Evolutionary conservation across 2,329 filamentous ascomycete genomes (phyloP).

Genomic region (Didymella glomerata): DNA sequence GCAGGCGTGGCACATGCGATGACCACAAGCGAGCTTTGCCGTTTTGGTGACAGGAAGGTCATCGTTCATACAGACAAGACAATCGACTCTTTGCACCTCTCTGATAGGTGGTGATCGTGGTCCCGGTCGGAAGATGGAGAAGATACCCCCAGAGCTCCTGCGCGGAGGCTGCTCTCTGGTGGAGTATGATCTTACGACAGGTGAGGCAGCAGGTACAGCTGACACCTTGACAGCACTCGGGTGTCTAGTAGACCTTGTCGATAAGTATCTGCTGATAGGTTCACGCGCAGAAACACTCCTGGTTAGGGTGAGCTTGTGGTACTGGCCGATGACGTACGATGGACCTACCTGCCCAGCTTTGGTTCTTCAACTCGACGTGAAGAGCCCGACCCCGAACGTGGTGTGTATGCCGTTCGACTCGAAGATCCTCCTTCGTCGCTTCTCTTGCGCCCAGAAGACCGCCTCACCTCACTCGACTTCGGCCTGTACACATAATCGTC

Average conservation of each 20-base stretch:
- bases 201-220: conserved; percentile 30
- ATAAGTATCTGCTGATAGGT: conserved; percentile 37
- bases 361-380: conserved; percentile 42
- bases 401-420: conserved; percentile 46
- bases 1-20: conserved; percentile 82
- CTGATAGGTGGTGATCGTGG: conserved; percentile 38
- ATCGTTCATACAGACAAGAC: conserved; percentile 74
- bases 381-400: conserved; percentile 44
- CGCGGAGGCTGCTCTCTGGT: conserved; percentile 39
- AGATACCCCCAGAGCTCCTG: conserved; percentile 45
- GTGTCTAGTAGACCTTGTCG: conserved; percentile 42
- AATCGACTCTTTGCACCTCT: conserved; percentile 62
- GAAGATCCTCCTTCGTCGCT: conserved; percentile 49
- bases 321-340: background rate
- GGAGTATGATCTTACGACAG: conserved; percentile 39
- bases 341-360: conserved; percentile 42
- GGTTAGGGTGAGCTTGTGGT: conserved; percentile 26
- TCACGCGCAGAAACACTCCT: conserved; percentile 47
- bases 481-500: conserved; percentile 47
- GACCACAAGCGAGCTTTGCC: conserved; percentile 77
- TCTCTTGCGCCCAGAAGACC: conserved; percentile 39
- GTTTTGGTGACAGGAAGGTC: conserved; percentile 70
- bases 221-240: conserved; percentile 43
- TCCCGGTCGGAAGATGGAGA: conserved; percentile 45
- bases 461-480: conserved; percentile 37